These are phyloP conservation scores for Acanthamoeba culbertsoni DNA, from an alignment of 208 protist genomes.

Conservation along the genomic window DNA sequence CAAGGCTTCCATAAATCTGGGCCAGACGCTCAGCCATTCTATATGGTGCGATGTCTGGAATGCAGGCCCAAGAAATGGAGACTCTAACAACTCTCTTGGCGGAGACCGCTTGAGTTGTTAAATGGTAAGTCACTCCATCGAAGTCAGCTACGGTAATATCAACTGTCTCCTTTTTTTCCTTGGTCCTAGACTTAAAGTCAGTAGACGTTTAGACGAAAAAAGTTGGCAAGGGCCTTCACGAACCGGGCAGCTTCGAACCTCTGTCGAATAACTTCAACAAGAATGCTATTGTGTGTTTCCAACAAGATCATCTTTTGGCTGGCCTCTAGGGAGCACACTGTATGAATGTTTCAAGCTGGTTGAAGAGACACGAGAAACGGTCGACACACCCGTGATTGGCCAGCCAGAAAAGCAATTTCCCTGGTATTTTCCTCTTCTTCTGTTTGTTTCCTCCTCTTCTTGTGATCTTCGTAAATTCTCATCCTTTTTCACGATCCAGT, in stretches of 20 bases:
- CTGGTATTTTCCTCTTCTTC: too few species aligned
- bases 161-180: slow-evolving; percentile 49
- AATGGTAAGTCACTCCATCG: slow-evolving; percentile 78
- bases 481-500: too few species aligned
- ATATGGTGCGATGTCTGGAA: slow-evolving; percentile 54
- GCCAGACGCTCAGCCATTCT: slow-evolving; percentile 34
- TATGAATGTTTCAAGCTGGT: too few species aligned
- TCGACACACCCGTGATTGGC: too few species aligned
- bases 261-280: neutral
- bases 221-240: neutral
- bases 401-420: too few species aligned
- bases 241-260: neutral
- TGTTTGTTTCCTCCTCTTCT: too few species aligned
- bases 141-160: slow-evolving; percentile 76
- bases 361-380: too few species aligned
- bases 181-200: too few species aligned
- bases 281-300: neutral
- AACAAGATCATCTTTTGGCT: slow-evolving; percentile 25
- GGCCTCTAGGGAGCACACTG: too few species aligned
- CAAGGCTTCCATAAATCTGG: slow-evolving; percentile 63
- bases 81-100: slow-evolving; percentile 53
- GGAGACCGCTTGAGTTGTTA: slow-evolving; percentile 51
- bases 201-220: neutral
- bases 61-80: slow-evolving; percentile 61
- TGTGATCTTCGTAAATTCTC: too few species aligned